phyloP scores from a whole-genome alignment of 169 alveolate species.

The Amoebophrya sp. region DNA sequence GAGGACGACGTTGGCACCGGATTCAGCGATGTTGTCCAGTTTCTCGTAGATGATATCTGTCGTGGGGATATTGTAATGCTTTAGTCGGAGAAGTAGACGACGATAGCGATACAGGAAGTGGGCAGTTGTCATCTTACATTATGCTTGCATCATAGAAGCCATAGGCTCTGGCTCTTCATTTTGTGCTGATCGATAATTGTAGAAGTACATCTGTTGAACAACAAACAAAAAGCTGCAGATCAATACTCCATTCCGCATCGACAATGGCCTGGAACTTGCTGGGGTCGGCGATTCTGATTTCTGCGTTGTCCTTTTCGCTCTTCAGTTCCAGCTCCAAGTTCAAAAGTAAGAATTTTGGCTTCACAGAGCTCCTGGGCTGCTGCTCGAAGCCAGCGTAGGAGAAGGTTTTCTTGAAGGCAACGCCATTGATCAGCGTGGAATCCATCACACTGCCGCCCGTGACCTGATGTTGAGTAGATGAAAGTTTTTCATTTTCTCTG shows the following conservation, averaged over 20 bases:
- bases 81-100: no score
- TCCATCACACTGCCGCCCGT: slow-evolving; percentile 92
- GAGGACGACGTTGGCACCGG: slow-evolving; percentile 89
- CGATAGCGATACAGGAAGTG: neutral
- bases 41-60: slow-evolving; percentile 58
- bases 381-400: slow-evolving; percentile 96
- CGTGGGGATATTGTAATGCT: neutral
- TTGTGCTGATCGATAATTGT: no score
- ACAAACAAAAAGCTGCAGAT: no score
- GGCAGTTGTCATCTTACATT: no score
- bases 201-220: no score
- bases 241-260: slow-evolving; percentile 95
- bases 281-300: slow-evolving; percentile 82
- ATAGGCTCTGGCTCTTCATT: no score
- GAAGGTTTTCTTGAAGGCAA: slow-evolving; percentile 94
- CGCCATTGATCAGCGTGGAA: slow-evolving; percentile 90
- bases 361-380: slow-evolving; percentile 86
- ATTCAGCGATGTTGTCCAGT: slow-evolving; percentile 79
- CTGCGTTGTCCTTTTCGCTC: slow-evolving; percentile 96
- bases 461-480: no score
- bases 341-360: slow-evolving; percentile 86
- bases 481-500: no score
- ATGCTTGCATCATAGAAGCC: no score
- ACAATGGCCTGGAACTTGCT: slow-evolving; percentile 87
- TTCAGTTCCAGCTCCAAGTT: slow-evolving; percentile 93